Conservation (phyloP, 2,329 filamentous ascomycete genomes). For the Zelopaecilomyces penicillatus region DNA sequence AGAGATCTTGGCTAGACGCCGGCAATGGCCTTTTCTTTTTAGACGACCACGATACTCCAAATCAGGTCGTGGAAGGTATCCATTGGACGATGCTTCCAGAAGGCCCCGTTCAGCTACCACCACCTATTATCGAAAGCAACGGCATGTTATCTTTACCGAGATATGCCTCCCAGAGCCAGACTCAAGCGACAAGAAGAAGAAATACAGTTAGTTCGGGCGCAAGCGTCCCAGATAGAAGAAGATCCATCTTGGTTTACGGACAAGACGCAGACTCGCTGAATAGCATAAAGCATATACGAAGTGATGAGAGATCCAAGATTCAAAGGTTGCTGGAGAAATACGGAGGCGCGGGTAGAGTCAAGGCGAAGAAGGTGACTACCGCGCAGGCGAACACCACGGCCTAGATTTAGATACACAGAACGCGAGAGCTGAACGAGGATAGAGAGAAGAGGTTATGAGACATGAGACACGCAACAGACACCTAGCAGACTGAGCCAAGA, state of each 20-base stretch:
- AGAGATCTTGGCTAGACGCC: slow-evolving; percentile 19
- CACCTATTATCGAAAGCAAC: slow-evolving; percentile 12
- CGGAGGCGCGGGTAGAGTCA: neutral
- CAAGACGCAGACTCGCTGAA: neutral
- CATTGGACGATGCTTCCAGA: slow-evolving; percentile 8
- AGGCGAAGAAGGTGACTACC: slow-evolving; percentile 1
- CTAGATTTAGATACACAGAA: no score
- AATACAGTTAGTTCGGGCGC: slow-evolving; percentile 1
- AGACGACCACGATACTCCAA: slow-evolving; percentile 14
- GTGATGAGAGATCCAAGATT: slow-evolving; percentile 2
- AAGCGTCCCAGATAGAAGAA: slow-evolving; percentile 3
- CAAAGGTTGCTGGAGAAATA: slow-evolving; percentile 4
- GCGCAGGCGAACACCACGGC: no score
- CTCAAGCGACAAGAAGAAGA: neutral
- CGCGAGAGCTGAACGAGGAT: no score
- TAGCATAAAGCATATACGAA: neutral
- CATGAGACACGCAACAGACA: no score
- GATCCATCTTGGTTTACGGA: neutral
- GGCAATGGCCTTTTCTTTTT: slow-evolving; percentile 15
- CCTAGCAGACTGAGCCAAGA: no score
- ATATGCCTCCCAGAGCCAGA: neutral
- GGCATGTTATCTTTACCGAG: neutral
- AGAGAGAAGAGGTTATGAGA: no score
- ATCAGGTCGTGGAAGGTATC: neutral
- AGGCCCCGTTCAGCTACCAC: slow-evolving; percentile 19